phyloP scores from a whole-genome alignment of 2,329 filamentous ascomycete species.

The Drechslerella stenobrocha region DNA sequence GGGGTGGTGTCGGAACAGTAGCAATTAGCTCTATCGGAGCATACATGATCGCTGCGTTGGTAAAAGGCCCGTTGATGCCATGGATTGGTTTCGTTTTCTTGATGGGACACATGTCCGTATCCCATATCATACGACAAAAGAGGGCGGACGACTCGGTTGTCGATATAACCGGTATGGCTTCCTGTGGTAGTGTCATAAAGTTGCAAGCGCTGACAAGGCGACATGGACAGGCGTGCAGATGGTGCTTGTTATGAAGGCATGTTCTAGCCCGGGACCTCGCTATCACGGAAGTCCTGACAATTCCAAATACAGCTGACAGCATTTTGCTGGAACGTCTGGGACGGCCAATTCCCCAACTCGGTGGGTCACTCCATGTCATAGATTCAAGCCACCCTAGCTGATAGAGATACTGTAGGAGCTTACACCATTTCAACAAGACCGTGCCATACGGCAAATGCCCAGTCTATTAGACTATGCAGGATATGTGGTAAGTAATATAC shows the following conservation, averaged over 20 bases:
- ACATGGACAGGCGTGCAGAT: conserved; percentile 71
- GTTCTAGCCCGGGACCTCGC: neutral
- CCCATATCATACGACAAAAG: conserved; percentile 80
- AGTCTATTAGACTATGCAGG: conserved; percentile 77
- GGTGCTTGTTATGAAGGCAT: conserved; percentile 90
- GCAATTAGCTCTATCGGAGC: conserved; percentile 75
- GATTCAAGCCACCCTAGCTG: neutral
- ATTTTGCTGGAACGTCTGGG: conserved; percentile 97
- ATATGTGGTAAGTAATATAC: conserved; percentile 64
- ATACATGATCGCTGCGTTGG: conserved; percentile 79
- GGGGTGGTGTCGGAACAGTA: conserved; percentile 78
- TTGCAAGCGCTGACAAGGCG: neutral
- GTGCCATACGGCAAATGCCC: conserved; percentile 75
- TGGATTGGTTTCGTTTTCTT: conserved; percentile 93
- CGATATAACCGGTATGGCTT: conserved; percentile 74
- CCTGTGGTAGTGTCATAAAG: neutral
- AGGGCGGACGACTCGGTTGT: conserved; percentile 67
- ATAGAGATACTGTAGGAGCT: conserved; percentile 63
- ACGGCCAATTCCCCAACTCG: conserved; percentile 73
- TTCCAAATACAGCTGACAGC: conserved; percentile 65
- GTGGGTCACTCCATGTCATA: conserved; percentile 31
- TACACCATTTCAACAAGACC: conserved; percentile 82
- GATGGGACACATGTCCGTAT: conserved; percentile 93
- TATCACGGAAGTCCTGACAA: conserved; percentile 22
- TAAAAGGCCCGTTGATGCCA: conserved; percentile 92